phyloP scores from a whole-genome alignment of 2,329 filamentous ascomycete genomes.

The Immersiporthe knoxdaviesiana region DNA sequence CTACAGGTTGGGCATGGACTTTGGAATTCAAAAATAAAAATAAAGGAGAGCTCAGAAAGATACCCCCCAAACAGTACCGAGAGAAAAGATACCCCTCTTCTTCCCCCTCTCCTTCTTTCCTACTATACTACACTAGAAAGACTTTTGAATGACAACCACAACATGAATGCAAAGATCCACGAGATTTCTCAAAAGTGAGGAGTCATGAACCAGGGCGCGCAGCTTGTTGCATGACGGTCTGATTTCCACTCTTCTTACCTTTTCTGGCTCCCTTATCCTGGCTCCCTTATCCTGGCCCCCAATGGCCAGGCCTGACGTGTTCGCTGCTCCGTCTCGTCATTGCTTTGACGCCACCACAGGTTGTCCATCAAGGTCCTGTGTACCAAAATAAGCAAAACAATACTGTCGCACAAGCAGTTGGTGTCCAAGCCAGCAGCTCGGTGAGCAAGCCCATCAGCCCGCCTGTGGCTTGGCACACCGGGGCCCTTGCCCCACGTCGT shows the following conservation, averaged over 20 bases:
- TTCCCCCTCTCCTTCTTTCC: not conserved
- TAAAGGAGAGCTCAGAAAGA: not conserved
- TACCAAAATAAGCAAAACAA: not conserved
- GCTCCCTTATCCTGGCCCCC: not conserved
- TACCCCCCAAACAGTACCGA: constrained; percentile 5
- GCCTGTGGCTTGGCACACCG: not conserved
- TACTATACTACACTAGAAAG: not conserved
- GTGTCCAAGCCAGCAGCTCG: constrained; percentile 2
- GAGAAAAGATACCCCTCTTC: not conserved
- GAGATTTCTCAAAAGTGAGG: not conserved
- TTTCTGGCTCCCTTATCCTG: not conserved
- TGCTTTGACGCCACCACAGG: not conserved
- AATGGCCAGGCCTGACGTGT: not conserved
- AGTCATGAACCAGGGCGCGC: not conserved
- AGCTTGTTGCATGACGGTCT: not conserved
- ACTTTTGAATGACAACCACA: not conserved
- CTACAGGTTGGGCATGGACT: not conserved
- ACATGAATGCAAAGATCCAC: not conserved
- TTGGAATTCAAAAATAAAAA: not conserved
- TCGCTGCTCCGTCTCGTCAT: not conserved
- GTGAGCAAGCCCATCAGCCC: not conserved
- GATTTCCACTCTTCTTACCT: not conserved
- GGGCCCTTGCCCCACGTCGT: not conserved
- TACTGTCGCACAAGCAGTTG: not conserved
- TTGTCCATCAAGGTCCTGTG: not conserved